Conservation (phyloP, 1,139 yeast species). For the Scheffersomyces parashehatae region DNA sequence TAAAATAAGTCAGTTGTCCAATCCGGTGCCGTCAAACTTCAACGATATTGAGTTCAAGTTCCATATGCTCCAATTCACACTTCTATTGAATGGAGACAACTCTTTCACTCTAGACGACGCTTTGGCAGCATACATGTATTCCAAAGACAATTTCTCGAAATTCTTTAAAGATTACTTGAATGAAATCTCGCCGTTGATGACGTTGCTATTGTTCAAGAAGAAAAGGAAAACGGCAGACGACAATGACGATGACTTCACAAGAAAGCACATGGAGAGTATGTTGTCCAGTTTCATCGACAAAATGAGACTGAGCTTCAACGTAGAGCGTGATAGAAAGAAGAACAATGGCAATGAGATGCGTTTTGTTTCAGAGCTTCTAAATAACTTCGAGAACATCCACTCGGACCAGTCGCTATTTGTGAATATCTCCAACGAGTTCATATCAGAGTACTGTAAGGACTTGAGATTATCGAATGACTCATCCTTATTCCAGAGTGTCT, state of each 20-base stretch:
- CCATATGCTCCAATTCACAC: conserved; percentile 59
- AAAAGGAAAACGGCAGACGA: conserved; percentile 13
- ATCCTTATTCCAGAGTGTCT: conserved; percentile 63
- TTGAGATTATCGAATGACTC: conserved; percentile 69
- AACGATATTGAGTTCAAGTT: conserved; percentile 57
- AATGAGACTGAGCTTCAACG: conserved; percentile 26
- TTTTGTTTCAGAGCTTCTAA: conserved; percentile 44
- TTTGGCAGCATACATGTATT: conserved; percentile 54
- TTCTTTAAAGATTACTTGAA: conserved; percentile 39
- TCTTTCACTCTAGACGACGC: conserved; percentile 25
- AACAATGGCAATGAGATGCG: conserved; percentile 24
- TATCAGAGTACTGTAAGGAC: conserved; percentile 66
- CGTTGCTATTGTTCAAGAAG: conserved; percentile 41
- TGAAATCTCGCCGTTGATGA: conserved; percentile 56
- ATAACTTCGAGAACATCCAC: conserved; percentile 41
- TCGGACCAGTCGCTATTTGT: conserved; percentile 31
- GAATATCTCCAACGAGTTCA: conserved; percentile 51
- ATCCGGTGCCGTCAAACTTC: conserved; percentile 6
- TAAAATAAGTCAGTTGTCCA: not conserved
- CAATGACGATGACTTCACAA: conserved; percentile 16
- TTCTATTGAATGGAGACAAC: conserved; percentile 35
- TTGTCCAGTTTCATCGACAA: conserved; percentile 25
- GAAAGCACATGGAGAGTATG: conserved; percentile 18
- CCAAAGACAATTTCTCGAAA: conserved; percentile 51
- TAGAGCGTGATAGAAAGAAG: conserved; percentile 16